Evolutionary conservation across 306 rosid species (phyloP).

Genomic region (Argentina anserina): DNA sequence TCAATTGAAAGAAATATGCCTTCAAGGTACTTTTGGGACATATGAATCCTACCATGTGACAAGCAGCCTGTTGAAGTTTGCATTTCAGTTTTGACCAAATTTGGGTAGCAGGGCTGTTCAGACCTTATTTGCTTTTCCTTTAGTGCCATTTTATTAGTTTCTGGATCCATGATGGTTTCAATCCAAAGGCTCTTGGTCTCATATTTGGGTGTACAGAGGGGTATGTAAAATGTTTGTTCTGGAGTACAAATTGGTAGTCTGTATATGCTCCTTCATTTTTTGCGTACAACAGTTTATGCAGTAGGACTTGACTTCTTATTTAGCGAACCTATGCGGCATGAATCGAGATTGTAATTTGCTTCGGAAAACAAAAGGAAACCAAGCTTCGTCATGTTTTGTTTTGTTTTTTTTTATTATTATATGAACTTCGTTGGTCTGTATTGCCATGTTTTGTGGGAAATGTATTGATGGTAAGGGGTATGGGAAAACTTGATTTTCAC

Average conservation of each 20-base stretch:
- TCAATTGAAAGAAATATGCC: neutral
- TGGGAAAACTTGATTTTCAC: neutral
- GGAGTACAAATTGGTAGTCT: conserved; percentile 1
- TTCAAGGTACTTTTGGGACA: neutral
- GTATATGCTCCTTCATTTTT: neutral
- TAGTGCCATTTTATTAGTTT: neutral
- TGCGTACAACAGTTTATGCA: neutral
- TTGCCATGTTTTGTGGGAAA: neutral
- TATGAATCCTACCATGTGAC: neutral
- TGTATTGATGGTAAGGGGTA: neutral
- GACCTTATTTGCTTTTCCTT: neutral
- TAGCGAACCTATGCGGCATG: neutral
- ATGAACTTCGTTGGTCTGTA: too few relatives aligned
- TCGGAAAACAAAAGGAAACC: neutral
- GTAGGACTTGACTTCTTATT: neutral
- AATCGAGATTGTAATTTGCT: neutral
- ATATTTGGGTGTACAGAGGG: neutral
- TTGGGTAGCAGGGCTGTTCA: neutral
- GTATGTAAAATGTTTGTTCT: neutral
- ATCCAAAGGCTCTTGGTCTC: neutral
- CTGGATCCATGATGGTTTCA: neutral
- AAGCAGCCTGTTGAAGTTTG: conserved; percentile 9
- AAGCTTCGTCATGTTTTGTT: neutral
- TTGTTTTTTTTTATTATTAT: too few relatives aligned
- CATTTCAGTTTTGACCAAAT: conserved; percentile 10